Conservation (phyloP, 2,329 filamentous ascomycete species). For the Thermochaetoides dissita region DNA sequence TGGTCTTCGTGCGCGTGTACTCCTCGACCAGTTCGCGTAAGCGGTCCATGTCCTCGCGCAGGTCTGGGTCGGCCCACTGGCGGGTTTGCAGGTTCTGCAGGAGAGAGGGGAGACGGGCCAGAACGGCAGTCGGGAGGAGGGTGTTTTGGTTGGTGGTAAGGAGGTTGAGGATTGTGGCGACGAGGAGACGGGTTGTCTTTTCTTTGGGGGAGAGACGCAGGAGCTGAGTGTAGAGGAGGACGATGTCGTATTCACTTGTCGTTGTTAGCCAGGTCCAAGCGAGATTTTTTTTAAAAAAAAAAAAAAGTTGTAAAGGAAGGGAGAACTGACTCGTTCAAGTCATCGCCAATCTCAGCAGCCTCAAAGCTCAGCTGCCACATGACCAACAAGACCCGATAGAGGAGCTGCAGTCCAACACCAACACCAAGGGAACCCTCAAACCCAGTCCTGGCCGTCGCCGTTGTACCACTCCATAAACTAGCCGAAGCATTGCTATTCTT, state of each 20-base stretch:
- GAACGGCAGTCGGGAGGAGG: constrained; percentile 69
- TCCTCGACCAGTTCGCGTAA: constrained; percentile 52
- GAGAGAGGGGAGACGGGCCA: constrained; percentile 64
- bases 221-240: constrained; percentile 83
- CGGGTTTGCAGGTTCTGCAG: constrained; percentile 48
- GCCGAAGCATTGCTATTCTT: constrained; percentile 49
- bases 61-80: constrained; percentile 50
- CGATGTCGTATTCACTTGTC: constrained; percentile 74
- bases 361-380: constrained; percentile 97
- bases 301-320: not conserved
- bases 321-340: constrained; percentile 66
- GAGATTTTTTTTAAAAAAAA: not conserved
- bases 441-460: constrained; percentile 38
- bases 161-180: constrained; percentile 82
- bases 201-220: constrained; percentile 89
- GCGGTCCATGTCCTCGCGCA: constrained; percentile 46
- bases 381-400: constrained; percentile 87
- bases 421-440: constrained; percentile 54
- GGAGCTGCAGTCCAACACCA: constrained; percentile 77
- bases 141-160: constrained; percentile 56
- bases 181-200: constrained; percentile 84
- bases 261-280: not conserved
- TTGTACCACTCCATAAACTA: constrained; percentile 46
- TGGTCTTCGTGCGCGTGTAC: constrained; percentile 57
- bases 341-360: constrained; percentile 55